phyloP scores from a whole-genome alignment of 73 alveolate species.

The Blepharisma japonicum region DNA sequence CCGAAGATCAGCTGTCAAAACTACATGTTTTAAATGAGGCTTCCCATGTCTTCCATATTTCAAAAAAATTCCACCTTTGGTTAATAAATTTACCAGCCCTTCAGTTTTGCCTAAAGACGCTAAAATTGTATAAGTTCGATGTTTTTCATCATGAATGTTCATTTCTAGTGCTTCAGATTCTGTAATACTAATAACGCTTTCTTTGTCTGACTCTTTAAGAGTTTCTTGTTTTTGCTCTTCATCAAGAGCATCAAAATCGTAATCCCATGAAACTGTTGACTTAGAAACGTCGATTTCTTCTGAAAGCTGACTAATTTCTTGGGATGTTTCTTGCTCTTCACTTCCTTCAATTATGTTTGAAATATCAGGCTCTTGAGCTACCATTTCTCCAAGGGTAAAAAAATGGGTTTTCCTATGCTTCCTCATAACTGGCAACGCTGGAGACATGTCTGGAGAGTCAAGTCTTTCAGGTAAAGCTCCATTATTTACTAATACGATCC shows the following conservation, averaged over 20 bases:
- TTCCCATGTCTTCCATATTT: conserved; percentile 26
- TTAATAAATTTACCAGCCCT: conserved; percentile 21
- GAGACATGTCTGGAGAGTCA: neutral
- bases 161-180: neutral
- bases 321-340: too few relatives aligned
- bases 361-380: too few relatives aligned
- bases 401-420: too few relatives aligned
- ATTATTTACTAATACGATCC: neutral
- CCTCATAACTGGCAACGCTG: too few relatives aligned
- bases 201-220: neutral
- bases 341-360: too few relatives aligned
- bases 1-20: neutral
- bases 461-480: neutral
- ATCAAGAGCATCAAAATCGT: conserved; percentile 5
- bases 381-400: too few relatives aligned
- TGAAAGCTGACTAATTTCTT: too few relatives aligned
- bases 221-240: neutral
- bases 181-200: neutral
- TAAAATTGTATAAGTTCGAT: neutral
- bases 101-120: conserved; percentile 21
- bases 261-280: neutral
- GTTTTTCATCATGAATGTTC: neutral
- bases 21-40: conserved; percentile 20
- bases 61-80: conserved; percentile 23
- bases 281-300: too few relatives aligned